Base-by-base conservation (phyloP, 1,139 yeast genomes). In the Geotrichum citri-aurantii region DNA sequence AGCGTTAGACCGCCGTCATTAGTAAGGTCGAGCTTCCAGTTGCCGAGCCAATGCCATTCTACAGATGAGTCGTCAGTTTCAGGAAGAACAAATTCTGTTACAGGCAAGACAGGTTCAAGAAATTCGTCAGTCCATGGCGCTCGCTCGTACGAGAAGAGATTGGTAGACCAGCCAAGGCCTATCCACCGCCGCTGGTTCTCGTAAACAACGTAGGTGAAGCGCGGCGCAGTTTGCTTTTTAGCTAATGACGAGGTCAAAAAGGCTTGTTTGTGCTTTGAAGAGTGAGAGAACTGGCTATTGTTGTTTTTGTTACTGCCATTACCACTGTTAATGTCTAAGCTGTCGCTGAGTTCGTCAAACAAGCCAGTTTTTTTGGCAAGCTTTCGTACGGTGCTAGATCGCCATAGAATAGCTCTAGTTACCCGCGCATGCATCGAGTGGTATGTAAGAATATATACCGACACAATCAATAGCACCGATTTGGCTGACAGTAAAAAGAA, bases 111-210 rank as follows among this genome's bases (percentile, higher is more conserved):
- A 68, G 91, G 96, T 71, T 92, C 92, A 62, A 91, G 77, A 68
- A 90, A 91, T 72, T 92, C 97, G 71, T 93, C 99, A 0, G 98
- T 92, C 97, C 98, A 93, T 1, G 98, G 87, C 0, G 96, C 84
- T 68, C 99, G 81, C 72, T 93, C 99, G 71, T 93, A 93, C 42
- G 96, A 86, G 62, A 93, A 78, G 69, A 93, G 78, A 69, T 91
- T 91, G 8, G 95, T 79, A 0, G 99, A 92, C 99, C 99, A 93
- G 11, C 99, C 99, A 66, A 93, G 88, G 11, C 98, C 99, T 50
- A 93, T 78, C 99, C 99, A 93, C 67, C 95, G 84, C 69, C 99
- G 83, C 74, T 93, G 98, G 71, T 93, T 93, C 72, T 93, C 99
- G 73, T 85, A 91, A 19, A 93, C 78, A 2, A 90, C 97, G 71